A percentile compares a stretch with the other conserved stretches of the same genome.
phyloP scores from a whole-genome alignment of 768 basidiomycete genomes.

The Amylocystis lapponica region DNA sequence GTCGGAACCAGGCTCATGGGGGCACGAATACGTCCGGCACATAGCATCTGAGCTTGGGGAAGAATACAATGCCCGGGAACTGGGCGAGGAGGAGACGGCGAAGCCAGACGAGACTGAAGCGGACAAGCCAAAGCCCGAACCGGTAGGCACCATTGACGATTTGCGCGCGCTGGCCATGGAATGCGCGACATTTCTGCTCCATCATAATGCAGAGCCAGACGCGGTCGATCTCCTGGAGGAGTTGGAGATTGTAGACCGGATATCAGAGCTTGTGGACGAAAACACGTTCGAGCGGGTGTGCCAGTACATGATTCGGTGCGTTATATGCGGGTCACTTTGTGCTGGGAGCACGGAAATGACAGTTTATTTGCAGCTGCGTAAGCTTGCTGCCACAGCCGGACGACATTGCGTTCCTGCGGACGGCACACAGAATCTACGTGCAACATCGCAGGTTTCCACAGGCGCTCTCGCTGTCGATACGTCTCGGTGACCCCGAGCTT shows the following conservation, averaged over 20 bases:
- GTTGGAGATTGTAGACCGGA: conserved; percentile 80
- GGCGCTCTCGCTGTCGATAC: conserved; percentile 80
- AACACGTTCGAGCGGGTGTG: conserved; percentile 89
- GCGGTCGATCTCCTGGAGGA: conserved; percentile 95
- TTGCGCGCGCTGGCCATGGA: conserved; percentile 72
- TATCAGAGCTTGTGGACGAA: conserved; percentile 74
- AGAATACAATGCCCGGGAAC: conserved; percentile 74
- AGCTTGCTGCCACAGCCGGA: conserved; percentile 90
- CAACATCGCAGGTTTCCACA: conserved; percentile 86
- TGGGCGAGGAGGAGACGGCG: conserved; percentile 32
- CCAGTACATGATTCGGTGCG: conserved; percentile 91
- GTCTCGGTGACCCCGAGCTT: conserved; percentile 73
- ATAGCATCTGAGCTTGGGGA: conserved; percentile 95
- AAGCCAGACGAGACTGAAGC: conserved; percentile 20
- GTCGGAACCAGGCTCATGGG: conserved; percentile 93
- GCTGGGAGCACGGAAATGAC: conserved; percentile 3
- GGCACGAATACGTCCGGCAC: conserved; percentile 97
- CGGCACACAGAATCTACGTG: conserved; percentile 86
- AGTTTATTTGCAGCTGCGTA: conserved; percentile 56
- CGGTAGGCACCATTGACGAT: conserved; percentile 61
- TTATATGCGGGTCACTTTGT: conserved; percentile 12
- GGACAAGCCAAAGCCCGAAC: conserved; percentile 20
- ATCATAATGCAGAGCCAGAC: conserved; percentile 96
- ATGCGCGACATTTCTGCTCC: conserved; percentile 84
- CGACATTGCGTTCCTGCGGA: conserved; percentile 81